Evolutionary conservation across 805 yeast species (phyloP).

Genomic region (Candida arabinofermentans): DNA sequence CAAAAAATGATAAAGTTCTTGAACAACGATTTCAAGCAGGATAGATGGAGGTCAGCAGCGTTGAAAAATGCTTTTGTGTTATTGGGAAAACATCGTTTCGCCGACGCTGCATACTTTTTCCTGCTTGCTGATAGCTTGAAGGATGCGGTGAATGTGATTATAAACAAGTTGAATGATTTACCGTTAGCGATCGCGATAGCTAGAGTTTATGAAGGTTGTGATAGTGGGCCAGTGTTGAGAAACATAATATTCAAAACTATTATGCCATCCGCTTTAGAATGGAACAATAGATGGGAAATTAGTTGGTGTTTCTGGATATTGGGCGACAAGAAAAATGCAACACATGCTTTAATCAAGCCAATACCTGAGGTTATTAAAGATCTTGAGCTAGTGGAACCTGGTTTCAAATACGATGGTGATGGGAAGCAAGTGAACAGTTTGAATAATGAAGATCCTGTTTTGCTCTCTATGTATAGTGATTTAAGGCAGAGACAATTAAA

Average conservation of each 20-base stretch:
- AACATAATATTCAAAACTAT: constrained; percentile 46
- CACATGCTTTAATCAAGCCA: constrained; percentile 61
- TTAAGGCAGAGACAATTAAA: constrained; percentile 41
- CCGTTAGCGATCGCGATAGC: constrained; percentile 79
- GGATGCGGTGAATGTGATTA: constrained; percentile 74
- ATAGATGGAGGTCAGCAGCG: constrained; percentile 86
- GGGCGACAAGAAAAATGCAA: constrained; percentile 44
- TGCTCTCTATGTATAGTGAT: constrained; percentile 59
- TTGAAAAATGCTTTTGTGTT: constrained; percentile 88
- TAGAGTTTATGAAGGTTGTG: constrained; percentile 62
- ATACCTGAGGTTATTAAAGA: constrained; percentile 38
- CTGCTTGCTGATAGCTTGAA: constrained; percentile 68
- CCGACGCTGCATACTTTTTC: constrained; percentile 88
- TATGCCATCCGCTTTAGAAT: constrained; percentile 51
- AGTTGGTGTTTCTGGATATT: constrained; percentile 79
- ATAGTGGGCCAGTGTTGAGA: constrained; percentile 49
- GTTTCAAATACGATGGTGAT: constrained; percentile 36
- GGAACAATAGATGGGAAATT: constrained; percentile 76
- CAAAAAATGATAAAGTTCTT: constrained; percentile 77
- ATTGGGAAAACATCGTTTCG: constrained; percentile 79
- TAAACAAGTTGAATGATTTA: constrained; percentile 61
- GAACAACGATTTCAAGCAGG: constrained; percentile 66
- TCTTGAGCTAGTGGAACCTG: constrained; percentile 25
- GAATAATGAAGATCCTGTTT: constrained; percentile 70
- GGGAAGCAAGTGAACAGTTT: constrained; percentile 14